These are phyloP conservation scores for Sodiomyces alkalinus DNA, from an alignment of 2,329 filamentous ascomycete genomes.

Conservation along the genomic window DNA sequence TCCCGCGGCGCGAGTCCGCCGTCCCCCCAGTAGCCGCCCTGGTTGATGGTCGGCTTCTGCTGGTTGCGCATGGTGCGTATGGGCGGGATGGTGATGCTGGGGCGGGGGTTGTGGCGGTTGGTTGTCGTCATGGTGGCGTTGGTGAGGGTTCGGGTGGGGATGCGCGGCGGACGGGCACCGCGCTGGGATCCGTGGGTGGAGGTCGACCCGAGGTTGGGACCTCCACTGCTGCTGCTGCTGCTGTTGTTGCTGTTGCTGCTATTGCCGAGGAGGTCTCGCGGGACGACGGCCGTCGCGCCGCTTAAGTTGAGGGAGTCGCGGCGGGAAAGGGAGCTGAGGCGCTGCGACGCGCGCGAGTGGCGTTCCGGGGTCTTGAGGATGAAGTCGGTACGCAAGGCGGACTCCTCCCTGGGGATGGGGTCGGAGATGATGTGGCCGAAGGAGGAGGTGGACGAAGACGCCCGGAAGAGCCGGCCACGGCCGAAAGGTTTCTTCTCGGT, in stretches of 20 bases:
- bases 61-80: slow-evolving; percentile 21
- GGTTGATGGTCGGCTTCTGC: slow-evolving; percentile 1
- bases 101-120: slow-evolving; percentile 8
- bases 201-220: background rate
- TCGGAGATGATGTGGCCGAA: slow-evolving; percentile 41
- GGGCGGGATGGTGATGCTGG: slow-evolving; percentile 12
- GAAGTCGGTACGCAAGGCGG: slow-evolving; percentile 35
- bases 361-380: slow-evolving; percentile 22
- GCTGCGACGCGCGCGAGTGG: slow-evolving; percentile 5
- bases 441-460: slow-evolving; percentile 18
- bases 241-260: slow-evolving; percentile 2
- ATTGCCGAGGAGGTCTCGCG: slow-evolving; percentile 4
- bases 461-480: slow-evolving; percentile 5
- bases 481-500: slow-evolving; percentile 9
- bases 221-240: background rate
- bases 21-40: slow-evolving; percentile 11
- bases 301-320: background rate
- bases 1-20: slow-evolving; percentile 10
- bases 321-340: background rate
- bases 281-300: slow-evolving; percentile 6
- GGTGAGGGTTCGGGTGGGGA: slow-evolving; percentile 1
- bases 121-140: slow-evolving; percentile 2
- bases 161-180: slow-evolving; percentile 1
- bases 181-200: no score
- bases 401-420: slow-evolving; percentile 30